Conservation (phyloP, 768 basidiomycete species). For the Boletus huronensis region DNA sequence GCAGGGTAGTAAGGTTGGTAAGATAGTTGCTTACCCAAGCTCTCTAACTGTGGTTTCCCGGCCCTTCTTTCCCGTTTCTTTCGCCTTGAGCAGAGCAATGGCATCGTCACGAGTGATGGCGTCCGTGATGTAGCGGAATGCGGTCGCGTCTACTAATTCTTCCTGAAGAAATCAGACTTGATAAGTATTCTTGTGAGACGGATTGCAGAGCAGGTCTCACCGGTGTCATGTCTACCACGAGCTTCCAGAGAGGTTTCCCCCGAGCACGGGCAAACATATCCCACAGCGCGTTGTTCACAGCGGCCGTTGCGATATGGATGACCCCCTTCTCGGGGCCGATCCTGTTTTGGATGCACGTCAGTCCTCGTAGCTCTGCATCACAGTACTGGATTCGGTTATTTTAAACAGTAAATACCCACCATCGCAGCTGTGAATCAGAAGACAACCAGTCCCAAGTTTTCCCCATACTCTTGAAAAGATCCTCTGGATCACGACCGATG, state of each 20-base stretch:
- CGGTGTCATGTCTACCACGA: slow-evolving; percentile 87
- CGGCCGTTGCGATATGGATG: slow-evolving; percentile 84
- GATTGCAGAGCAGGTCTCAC: slow-evolving; percentile 31
- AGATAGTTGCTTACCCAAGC: slow-evolving; percentile 46
- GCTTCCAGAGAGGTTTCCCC: slow-evolving; percentile 90
- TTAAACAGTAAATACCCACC: slow-evolving; percentile 41
- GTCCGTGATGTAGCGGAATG: slow-evolving; percentile 91
- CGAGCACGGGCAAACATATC: slow-evolving; percentile 83
- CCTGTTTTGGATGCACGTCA: slow-evolving; percentile 38
- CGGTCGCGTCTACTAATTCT: slow-evolving; percentile 69
- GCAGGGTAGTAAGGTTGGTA: neutral
- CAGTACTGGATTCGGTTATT: neutral
- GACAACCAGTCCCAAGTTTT: slow-evolving; percentile 84
- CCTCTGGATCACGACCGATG: slow-evolving; percentile 76
- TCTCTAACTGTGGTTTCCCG: slow-evolving; percentile 73
- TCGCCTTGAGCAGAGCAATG: slow-evolving; percentile 72
- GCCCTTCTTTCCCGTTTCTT: slow-evolving; percentile 71
- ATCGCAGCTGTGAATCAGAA: slow-evolving; percentile 87
- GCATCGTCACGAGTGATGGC: slow-evolving; percentile 91
- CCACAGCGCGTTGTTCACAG: slow-evolving; percentile 92
- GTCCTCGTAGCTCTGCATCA: neutral
- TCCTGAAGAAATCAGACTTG: slow-evolving; percentile 45
- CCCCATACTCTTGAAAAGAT: slow-evolving; percentile 87
- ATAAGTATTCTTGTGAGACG: neutral
- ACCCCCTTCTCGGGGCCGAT: slow-evolving; percentile 96